A percentile compares a stretch with the other conserved stretches of the same genome.
These are phyloP conservation scores for Naegleria lovaniensis DNA, from an alignment of 208 protist species.

Conservation along the genomic window DNA sequence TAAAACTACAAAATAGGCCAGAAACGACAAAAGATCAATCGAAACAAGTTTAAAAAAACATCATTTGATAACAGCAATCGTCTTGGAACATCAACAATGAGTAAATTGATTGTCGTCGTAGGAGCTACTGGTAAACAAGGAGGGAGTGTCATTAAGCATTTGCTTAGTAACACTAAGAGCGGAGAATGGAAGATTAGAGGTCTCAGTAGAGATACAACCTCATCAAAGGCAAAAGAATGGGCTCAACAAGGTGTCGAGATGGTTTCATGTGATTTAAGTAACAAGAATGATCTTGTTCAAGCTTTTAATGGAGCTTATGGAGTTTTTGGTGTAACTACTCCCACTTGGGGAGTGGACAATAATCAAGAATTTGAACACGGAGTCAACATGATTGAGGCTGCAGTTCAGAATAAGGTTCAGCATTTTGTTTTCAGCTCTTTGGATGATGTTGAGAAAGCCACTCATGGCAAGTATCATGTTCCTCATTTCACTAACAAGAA, in stretches of 20 bases:
- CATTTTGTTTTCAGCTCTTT: background rate
- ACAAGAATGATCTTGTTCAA: background rate
- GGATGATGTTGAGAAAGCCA: background rate
- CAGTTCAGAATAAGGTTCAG: background rate
- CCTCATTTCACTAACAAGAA: background rate
- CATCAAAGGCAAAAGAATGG: background rate
- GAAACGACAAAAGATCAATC: too few species aligned
- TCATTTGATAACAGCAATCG: too few species aligned
- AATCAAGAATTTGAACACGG: background rate
- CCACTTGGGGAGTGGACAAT: background rate
- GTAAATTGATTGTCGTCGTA: background rate
- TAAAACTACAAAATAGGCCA: too few species aligned
- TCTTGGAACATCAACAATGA: too few species aligned
- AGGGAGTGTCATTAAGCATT: background rate
- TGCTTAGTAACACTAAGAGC: background rate
- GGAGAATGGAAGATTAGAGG: background rate
- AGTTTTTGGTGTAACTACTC: background rate
- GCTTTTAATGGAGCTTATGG: constrained; percentile 5
- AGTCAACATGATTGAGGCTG: background rate
- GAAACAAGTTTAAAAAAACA: too few species aligned
- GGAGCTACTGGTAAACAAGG: constrained; percentile 20
- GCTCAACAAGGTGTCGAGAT: background rate
- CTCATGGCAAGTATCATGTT: background rate
- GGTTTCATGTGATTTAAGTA: background rate
- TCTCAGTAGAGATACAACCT: background rate